Base-by-base conservation (phyloP, 1,139 yeast species). In the Scheffersomyces quercinus region DNA sequence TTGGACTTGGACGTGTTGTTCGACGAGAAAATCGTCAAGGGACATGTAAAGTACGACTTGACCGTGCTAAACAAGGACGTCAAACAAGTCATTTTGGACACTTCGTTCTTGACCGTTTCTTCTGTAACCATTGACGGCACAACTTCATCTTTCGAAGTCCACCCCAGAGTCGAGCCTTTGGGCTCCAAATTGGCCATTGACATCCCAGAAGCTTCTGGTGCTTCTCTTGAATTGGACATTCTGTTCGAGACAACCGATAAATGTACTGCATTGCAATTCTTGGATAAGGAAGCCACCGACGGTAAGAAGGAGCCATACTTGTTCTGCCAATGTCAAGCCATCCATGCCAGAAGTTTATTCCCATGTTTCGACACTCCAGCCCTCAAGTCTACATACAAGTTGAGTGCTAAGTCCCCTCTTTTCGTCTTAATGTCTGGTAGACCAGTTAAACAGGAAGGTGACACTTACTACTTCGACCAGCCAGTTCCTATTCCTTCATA, bases 341-440 rank as follows among this genome's bases (percentile, higher is more conserved):
- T 87, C 50, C 97, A 90, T 59, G 95, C 96, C 15, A 77, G 97
- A 60, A 82, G 95, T 20, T 74, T 90, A 55, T 84, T 86, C 68
- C 97, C 97, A 2, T 87, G 91, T 56, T 90, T 90, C 61, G 97
- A 90, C 63, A 89, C 97, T 0, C 97, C 97, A 3, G 78, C 95
- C 0, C 77, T 88, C 41, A 90, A 90, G 64, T 77, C 90, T 3
- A 73, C 83, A 0, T 87, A 77, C 60, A 65, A 70, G 13, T 82
- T 85, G 54, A 67, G 70, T 32, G 82, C 88, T 40, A 75, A 65
- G 37, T 88, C 96, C 1, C 77, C 82, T 11, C 72, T 80, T 47
- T 85, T 85, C 36, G 81, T 82, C 2, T 81, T 89, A 34, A 82
- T 88, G 68, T 83, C 93, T 7, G 97, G 96, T 36, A 64, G 79